Percentiles rank a stretch among this genome's conserved stretches.
Conservation (phyloP, 805 yeast species). For the Cephaloascus albidus region DNA sequence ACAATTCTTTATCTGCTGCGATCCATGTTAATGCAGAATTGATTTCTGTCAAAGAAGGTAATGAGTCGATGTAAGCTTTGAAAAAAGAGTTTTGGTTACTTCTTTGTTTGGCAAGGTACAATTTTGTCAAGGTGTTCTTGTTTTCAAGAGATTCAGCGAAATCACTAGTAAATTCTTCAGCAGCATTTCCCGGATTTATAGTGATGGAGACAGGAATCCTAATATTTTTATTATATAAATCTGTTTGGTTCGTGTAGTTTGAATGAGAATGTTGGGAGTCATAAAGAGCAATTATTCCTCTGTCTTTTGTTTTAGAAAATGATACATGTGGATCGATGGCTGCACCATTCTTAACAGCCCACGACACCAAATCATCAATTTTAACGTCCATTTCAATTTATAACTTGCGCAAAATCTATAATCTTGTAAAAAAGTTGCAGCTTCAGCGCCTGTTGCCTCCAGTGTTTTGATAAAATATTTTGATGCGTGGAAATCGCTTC, state of each 20-base stretch:
- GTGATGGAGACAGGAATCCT: constrained; percentile 26
- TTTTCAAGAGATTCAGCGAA: constrained; percentile 1
- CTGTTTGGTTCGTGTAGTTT: background rate
- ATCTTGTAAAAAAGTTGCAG: no score
- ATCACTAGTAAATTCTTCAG: constrained; percentile 11
- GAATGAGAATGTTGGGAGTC: background rate
- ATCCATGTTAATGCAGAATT: constrained; percentile 67
- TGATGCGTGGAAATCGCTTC: no score
- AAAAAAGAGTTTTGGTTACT: constrained; percentile 5
- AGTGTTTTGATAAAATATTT: no score
- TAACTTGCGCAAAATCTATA: constrained; percentile 2
- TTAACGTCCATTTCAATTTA: no score
- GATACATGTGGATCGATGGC: constrained; percentile 18
- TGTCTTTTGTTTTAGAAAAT: constrained; percentile 16
- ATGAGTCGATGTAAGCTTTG: constrained; percentile 17
- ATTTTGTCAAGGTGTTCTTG: constrained; percentile 3
- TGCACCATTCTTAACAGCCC: constrained; percentile 32
- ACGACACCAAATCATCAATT: constrained; percentile 8
- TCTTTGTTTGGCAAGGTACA: constrained; percentile 7
- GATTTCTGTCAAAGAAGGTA: constrained; percentile 28
- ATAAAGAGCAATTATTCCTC: constrained; percentile 20
- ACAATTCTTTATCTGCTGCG: constrained; percentile 33
- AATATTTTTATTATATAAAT: constrained; percentile 12
- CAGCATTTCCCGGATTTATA: constrained; percentile 25
- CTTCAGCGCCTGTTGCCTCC: no score